Percentiles rank a stretch among this genome's conserved stretches.
Evolutionary conservation across 768 basidiomycete species (phyloP).

Genomic region (Mycena capillaripes): DNA sequence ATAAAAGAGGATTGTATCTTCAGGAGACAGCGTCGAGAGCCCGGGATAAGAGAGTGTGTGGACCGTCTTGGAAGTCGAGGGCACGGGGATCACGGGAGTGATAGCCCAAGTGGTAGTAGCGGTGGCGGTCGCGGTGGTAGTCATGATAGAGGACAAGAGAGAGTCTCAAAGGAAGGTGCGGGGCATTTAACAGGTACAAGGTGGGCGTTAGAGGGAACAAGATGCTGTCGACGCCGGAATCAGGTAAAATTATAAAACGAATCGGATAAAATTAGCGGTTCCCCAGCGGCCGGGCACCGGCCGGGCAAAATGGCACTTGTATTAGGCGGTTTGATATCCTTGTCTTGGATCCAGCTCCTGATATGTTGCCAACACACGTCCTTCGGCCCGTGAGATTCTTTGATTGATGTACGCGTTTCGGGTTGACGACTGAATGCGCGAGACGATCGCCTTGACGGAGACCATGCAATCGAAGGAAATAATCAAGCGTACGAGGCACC

Average conservation of each 20-base stretch:
- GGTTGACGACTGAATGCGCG: too few species aligned
- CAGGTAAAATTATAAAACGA: not conserved
- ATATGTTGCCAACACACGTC: too few species aligned
- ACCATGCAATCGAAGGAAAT: too few species aligned
- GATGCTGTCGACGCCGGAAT: not conserved
- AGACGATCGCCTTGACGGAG: too few species aligned
- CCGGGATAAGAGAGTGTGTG: conserved; percentile 30
- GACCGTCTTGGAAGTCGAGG: conserved; percentile 23
- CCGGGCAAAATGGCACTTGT: not conserved
- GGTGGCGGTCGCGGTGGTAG: conserved; percentile 22
- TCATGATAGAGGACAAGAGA: conserved; percentile 16
- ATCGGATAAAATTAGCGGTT: not conserved
- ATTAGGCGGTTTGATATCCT: not conserved
- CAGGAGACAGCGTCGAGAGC: conserved; percentile 37
- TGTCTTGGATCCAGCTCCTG: not conserved
- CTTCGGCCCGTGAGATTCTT: too few species aligned
- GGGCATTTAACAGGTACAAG: conserved; percentile 26
- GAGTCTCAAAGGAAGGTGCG: conserved; percentile 29
- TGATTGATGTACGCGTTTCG: too few species aligned
- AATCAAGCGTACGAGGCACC: too few species aligned
- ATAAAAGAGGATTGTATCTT: conserved; percentile 43
- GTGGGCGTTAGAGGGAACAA: conserved; percentile 22
- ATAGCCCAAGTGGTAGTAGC: conserved; percentile 22
- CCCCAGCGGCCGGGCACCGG: not conserved
- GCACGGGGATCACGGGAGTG: conserved; percentile 7